These are phyloP conservation scores for Cryptococcus sp. DNA, from an alignment of 1,284 basidiomycete species.

Conservation along the genomic window DNA sequence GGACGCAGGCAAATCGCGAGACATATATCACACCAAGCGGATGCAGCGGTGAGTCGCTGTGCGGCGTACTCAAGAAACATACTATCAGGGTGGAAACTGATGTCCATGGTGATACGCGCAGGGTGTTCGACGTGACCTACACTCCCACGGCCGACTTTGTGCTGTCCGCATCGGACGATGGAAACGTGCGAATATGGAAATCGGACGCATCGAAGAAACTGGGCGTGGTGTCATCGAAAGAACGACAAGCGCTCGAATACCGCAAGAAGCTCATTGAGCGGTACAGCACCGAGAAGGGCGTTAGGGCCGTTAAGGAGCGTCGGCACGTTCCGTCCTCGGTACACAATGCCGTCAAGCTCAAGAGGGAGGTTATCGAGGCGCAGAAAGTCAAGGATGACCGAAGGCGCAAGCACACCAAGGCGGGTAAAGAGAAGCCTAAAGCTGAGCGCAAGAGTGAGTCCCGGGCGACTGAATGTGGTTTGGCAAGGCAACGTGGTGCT, in stretches of 20 bases:
- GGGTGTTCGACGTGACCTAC: slow-evolving; percentile 63
- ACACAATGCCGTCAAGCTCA: slow-evolving; percentile 82
- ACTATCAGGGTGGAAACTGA: slow-evolving; percentile 5
- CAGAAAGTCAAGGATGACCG: slow-evolving; percentile 90
- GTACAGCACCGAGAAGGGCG: slow-evolving; percentile 82
- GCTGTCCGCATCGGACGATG: slow-evolving; percentile 92
- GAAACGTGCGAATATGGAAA: slow-evolving; percentile 97
- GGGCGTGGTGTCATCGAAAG: slow-evolving; percentile 86
- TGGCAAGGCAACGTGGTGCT: slow-evolving; percentile 9
- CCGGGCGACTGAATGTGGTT: neutral
- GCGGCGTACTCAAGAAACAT: neutral
- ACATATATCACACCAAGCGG: slow-evolving; percentile 97
- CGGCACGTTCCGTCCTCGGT: slow-evolving; percentile 89
- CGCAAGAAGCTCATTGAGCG: slow-evolving; percentile 81
- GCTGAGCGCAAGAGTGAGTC: slow-evolving; percentile 76
- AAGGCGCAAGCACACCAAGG: slow-evolving; percentile 79
- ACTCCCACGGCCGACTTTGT: slow-evolving; percentile 92
- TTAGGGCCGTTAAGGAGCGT: slow-evolving; percentile 78
- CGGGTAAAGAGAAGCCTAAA: slow-evolving; percentile 84
- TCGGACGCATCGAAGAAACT: slow-evolving; percentile 88
- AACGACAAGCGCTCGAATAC: slow-evolving; percentile 91
- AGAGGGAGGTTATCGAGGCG: slow-evolving; percentile 90
- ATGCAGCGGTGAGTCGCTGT: slow-evolving; percentile 79
- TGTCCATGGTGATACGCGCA: slow-evolving; percentile 8
- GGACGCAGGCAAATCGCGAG: slow-evolving; percentile 76